These are phyloP conservation scores for Rossbeevera mucosa DNA, from an alignment of 768 basidiomycete genomes.

Conservation along the genomic window DNA sequence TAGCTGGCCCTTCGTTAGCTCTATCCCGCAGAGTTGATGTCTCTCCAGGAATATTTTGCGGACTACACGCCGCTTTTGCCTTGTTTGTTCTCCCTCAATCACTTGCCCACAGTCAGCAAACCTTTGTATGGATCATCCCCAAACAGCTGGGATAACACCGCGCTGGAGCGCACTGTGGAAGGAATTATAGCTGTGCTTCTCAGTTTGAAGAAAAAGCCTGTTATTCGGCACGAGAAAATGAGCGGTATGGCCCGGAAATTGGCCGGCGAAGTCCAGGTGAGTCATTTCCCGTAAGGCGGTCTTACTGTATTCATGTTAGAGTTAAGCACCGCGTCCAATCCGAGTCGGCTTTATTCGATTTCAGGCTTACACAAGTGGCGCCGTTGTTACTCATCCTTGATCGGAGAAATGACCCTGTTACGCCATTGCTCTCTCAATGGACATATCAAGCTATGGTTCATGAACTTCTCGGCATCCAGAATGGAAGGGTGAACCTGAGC, in stretches of 20 bases:
- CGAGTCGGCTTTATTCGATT: slow-evolving; percentile 86
- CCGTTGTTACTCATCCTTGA: slow-evolving; percentile 91
- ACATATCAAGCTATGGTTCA: slow-evolving; percentile 99
- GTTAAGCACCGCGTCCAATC: slow-evolving; percentile 71
- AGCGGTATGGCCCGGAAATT: slow-evolving; percentile 88
- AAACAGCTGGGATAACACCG: slow-evolving; percentile 69
- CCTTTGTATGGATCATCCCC: slow-evolving; percentile 71
- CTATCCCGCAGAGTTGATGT: background rate
- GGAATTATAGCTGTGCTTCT: slow-evolving; percentile 83
- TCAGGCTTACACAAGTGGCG: slow-evolving; percentile 81
- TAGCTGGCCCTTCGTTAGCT: background rate
- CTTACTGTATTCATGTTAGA: slow-evolving; percentile 6
- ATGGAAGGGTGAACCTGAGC: slow-evolving; percentile 84
- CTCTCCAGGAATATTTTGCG: slow-evolving; percentile 87
- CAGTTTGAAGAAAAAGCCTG: slow-evolving; percentile 92
- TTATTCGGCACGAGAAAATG: slow-evolving; percentile 93
- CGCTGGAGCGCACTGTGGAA: slow-evolving; percentile 74
- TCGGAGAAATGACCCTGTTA: slow-evolving; percentile 94
- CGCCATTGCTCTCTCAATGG: slow-evolving; percentile 95
- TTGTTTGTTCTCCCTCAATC: slow-evolving; percentile 82
- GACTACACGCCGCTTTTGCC: slow-evolving; percentile 89
- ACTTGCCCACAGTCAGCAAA: slow-evolving; percentile 54
- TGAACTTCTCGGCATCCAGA: slow-evolving; percentile 88
- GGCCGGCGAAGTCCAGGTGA: slow-evolving; percentile 79
- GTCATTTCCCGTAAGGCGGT: background rate